Conservation (phyloP, 352 stramenopile genomes). For the Globisporangium irregulare region DNA sequence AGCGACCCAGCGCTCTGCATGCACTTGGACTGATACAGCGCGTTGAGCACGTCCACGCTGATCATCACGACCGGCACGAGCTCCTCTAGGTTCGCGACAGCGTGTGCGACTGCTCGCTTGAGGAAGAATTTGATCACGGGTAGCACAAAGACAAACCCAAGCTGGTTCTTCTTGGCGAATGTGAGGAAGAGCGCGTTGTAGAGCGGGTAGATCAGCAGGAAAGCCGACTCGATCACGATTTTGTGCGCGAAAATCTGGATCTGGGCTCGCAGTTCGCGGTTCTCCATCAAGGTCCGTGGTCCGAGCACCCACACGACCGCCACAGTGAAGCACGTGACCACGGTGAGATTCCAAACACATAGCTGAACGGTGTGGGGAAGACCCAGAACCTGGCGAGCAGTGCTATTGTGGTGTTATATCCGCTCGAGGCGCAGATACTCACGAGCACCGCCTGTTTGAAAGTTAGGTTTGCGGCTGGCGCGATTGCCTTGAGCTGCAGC, state of each 20-base stretch:
- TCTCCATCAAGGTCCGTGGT: neutral
- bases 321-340: neutral
- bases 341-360: neutral
- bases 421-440: neutral
- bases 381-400: constrained; percentile 9
- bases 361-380: constrained; percentile 3
- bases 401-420: no score
- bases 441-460: neutral
- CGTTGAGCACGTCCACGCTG: neutral
- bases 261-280: neutral
- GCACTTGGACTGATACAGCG: constrained; percentile 9
- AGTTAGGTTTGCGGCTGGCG: neutral
- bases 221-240: neutral
- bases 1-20: constrained; percentile 4
- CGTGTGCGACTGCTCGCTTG: neutral
- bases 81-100: neutral
- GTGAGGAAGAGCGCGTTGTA: neutral
- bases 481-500: neutral
- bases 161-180: neutral
- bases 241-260: neutral
- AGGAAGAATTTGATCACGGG: neutral
- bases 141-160: neutral
- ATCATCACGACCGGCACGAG: neutral
- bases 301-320: neutral
- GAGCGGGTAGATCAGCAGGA: neutral